Percentiles rank a stretch among this genome's conserved stretches.
These are phyloP conservation scores for Malus hybrid DNA, from an alignment of 331 rosid species.

Conservation along the genomic window DNA sequence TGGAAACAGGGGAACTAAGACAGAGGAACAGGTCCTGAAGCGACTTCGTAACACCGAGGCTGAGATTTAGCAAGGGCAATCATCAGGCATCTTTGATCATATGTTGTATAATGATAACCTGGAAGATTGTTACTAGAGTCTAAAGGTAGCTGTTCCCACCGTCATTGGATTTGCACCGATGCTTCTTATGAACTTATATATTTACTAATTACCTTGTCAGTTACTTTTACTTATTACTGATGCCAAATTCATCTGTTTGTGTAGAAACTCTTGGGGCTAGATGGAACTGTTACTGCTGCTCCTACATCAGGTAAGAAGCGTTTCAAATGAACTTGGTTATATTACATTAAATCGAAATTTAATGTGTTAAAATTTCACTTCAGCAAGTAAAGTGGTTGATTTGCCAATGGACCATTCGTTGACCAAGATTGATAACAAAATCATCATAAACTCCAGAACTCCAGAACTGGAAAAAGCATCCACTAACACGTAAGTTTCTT, in stretches of 20 bases:
- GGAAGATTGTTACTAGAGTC: conserved; percentile 54
- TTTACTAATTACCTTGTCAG: neutral
- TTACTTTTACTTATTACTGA: neutral
- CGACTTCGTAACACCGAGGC: conserved; percentile 71
- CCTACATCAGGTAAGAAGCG: conserved; percentile 43
- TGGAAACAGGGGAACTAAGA: conserved; percentile 70
- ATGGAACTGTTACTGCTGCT: conserved; percentile 24
- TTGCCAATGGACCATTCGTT: conserved; percentile 43
- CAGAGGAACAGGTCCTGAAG: conserved; percentile 83
- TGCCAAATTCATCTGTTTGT: conserved; percentile 6
- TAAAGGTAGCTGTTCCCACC: conserved; percentile 46
- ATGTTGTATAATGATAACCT: conserved; percentile 72
- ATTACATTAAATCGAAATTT: conserved; percentile 1
- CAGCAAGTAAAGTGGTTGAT: conserved; percentile 41
- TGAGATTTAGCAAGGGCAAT: conserved; percentile 76
- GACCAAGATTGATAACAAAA: conserved; percentile 47
- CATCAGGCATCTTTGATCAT: conserved; percentile 61
- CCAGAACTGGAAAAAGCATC: conserved; percentile 45
- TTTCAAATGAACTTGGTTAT: neutral
- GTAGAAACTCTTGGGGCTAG: conserved; percentile 71
- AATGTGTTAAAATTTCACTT: conserved; percentile 7
- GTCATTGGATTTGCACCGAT: neutral
- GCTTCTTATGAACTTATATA: neutral
- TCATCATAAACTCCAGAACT: conserved; percentile 42
- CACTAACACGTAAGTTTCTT: conserved; percentile 49